A percentile compares a stretch with the other conserved stretches of the same genome.
phyloP scores from a whole-genome alignment of 2,329 filamentous ascomycete species.

The Arthrobotrys sinensis region DNA sequence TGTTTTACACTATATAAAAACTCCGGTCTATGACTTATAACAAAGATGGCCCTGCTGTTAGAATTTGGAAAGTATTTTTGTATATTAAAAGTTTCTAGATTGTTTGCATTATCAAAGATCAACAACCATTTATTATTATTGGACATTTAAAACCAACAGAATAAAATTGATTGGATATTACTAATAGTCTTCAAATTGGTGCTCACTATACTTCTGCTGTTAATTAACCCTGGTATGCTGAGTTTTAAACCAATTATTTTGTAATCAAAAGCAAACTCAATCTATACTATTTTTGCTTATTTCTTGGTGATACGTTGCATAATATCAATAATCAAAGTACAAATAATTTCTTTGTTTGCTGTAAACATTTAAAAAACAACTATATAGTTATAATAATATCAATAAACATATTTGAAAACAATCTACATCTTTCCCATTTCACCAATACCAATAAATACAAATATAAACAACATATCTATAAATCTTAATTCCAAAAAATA shows the following conservation, averaged over 20 bases:
- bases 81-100: slow-evolving; percentile 36
- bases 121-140: slow-evolving; percentile 14
- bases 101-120: slow-evolving; percentile 32
- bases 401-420: slow-evolving; percentile 13
- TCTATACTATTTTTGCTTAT: slow-evolving; percentile 7
- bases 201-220: neutral
- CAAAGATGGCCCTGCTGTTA: slow-evolving; percentile 10
- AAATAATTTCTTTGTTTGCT: slow-evolving; percentile 32
- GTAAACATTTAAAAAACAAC: slow-evolving; percentile 64
- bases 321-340: slow-evolving; percentile 20
- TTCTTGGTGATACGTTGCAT: slow-evolving; percentile 34
- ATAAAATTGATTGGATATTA: neutral
- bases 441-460: slow-evolving; percentile 7
- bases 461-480: neutral
- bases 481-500: slow-evolving; percentile 4
- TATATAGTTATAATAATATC: slow-evolving; percentile 58
- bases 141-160: neutral
- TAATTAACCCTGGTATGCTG: neutral
- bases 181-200: neutral
- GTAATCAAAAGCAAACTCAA: slow-evolving; percentile 10
- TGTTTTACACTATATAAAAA: slow-evolving; percentile 19
- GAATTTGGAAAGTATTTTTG: slow-evolving; percentile 26
- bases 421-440: slow-evolving; percentile 29
- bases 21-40: slow-evolving; percentile 27
- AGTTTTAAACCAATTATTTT: slow-evolving; percentile 11